Evolutionary conservation across 1,139 yeast genomes (phyloP).

Genomic region (Yamadazyma atlantica): DNA sequence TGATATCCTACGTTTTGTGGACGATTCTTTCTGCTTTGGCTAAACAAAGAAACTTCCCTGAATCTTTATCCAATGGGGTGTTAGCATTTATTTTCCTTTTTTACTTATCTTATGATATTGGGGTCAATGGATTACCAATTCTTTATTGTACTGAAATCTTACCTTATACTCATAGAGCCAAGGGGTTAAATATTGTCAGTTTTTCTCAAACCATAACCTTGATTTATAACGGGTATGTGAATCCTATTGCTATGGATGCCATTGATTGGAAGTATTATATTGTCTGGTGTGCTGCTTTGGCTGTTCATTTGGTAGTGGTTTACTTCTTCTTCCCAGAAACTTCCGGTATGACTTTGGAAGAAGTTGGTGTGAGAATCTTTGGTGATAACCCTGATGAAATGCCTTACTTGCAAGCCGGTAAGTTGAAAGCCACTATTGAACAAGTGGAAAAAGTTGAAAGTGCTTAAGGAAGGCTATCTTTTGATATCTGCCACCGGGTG

Average conservation of each 20-base stretch:
- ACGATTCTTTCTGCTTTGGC: constrained; percentile 34
- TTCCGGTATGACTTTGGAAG: constrained; percentile 53
- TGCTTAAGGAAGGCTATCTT: neutral
- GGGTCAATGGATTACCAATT: constrained; percentile 41
- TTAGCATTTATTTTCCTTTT: constrained; percentile 47
- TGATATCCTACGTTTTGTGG: constrained; percentile 38
- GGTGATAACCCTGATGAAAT: constrained; percentile 32
- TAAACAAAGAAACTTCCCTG: constrained; percentile 36
- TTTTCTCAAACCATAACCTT: constrained; percentile 25
- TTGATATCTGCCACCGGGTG: neutral
- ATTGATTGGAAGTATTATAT: constrained; percentile 62
- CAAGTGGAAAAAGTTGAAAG: constrained; percentile 2
- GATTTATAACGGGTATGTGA: constrained; percentile 44
- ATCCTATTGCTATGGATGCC: constrained; percentile 60
- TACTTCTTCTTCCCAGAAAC: constrained; percentile 51
- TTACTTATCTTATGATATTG: constrained; percentile 37
- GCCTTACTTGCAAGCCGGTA: constrained; percentile 3
- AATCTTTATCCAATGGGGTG: constrained; percentile 40
- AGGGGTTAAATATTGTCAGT: constrained; percentile 38
- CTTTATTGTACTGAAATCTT: constrained; percentile 42
- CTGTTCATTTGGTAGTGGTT: constrained; percentile 36
- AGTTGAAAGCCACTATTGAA: neutral
- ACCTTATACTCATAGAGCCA: constrained; percentile 46
- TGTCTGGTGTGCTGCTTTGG: constrained; percentile 45
- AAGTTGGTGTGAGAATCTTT: constrained; percentile 46